Percentiles rank a stretch among this genome's conserved stretches.
These are phyloP conservation scores for Solanum sejunctum DNA, from an alignment of 257 asterid species.

Conservation along the genomic window DNA sequence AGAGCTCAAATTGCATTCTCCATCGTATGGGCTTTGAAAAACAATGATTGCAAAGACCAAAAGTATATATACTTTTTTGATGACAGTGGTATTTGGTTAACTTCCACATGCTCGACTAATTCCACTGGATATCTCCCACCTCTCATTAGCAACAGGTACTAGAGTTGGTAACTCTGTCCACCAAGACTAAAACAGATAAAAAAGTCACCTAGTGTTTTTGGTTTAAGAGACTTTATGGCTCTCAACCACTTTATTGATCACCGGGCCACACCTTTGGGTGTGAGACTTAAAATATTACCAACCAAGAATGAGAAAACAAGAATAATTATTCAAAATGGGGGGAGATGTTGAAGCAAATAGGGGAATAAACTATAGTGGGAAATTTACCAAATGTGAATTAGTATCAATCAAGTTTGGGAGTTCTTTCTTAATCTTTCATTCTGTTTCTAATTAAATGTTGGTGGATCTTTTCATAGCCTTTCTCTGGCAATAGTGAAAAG, in stretches of 20 bases:
- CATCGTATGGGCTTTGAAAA: neutral
- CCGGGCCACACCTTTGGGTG: no score
- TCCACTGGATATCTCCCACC: no score
- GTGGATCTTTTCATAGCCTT: neutral
- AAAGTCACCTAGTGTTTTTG: no score
- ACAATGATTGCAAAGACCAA: neutral
- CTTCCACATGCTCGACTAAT: no score
- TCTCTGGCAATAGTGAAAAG: neutral
- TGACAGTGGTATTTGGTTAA: no score
- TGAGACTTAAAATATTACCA: neutral
- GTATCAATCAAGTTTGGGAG: neutral
- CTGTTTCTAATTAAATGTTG: neutral
- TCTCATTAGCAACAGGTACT: no score
- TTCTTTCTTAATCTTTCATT: neutral
- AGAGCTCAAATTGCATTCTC: neutral
- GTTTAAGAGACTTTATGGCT: no score
- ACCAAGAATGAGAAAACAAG: neutral
- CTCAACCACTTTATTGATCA: no score
- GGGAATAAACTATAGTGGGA: neutral
- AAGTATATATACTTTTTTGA: neutral
- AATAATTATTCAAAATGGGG: neutral
- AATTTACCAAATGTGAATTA: neutral
- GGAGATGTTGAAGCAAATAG: neutral
- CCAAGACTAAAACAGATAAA: no score
- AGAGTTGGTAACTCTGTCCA: no score